Evolutionary conservation across 2,329 filamentous ascomycete genomes (phyloP), one percentile per base, ranked within the genome.

Genomic region (Calonectria crousiana): DNA sequence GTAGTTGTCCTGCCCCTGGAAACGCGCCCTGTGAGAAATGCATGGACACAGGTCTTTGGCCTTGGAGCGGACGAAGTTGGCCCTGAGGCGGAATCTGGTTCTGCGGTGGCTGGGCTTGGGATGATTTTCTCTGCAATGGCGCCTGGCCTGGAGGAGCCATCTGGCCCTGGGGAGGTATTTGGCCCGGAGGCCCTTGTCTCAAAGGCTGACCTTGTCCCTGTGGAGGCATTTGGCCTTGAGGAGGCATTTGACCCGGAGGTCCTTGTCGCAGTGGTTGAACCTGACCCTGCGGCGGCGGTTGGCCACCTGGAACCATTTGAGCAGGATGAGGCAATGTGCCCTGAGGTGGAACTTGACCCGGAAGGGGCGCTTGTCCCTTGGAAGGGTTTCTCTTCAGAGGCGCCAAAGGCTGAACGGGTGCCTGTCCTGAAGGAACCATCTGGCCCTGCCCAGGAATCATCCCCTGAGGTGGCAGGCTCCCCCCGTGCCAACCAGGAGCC

Each of bases 381-480:
- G 77, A 78, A n/a, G 75, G 76, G 44, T 79, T 79, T 32, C 75
- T 71, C 56, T 79, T 69, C 8, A 78, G 60, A 30, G 75, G 73
- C 8, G 62, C 70, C 18, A 67, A 34, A 16, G 34, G 73, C 47
- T 67, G 60, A 49, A 67, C 69, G 1, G 74, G 60, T 3, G 49
- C 64, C 30, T 78, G 78, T 16, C 47, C 71, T 16, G 73, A 30
- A 36, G 64, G n/a, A 20, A 49, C 23, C 47, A 64, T 28, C 20
- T 73, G 74, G 11, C 47, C 67, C n/a, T 69, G 70, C 6, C 32
- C 68, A 14, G 56, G 51, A 11, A 47, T 23, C 38, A 58, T 68
- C 11, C 72, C 76, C 18, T 78, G 74, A 14, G 76, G 65, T 18
- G 23, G 47, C 26, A 58, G 38, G 16, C 62, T 72, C 11, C 49